Conservation (phyloP, 2,329 filamentous ascomycete genomes). For the Diaporthe citri region DNA sequence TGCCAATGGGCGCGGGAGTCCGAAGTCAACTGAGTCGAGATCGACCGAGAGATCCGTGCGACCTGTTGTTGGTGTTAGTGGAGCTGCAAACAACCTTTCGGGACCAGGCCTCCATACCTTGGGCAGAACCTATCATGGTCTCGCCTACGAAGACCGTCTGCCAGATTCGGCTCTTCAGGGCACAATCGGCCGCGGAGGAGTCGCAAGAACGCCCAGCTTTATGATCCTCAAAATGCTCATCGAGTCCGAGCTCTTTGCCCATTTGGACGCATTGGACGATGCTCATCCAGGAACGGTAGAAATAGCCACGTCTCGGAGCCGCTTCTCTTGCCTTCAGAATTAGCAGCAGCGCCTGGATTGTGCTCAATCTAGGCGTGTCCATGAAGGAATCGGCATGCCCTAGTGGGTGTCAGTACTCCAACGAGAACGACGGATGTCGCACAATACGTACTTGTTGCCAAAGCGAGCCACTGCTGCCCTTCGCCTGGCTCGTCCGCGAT, state of each 20-base stretch:
- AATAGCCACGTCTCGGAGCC: conserved; percentile 93
- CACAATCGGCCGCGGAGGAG: conserved; percentile 78
- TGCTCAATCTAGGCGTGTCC: conserved; percentile 90
- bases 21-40: conserved; percentile 81
- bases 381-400: conserved; percentile 94
- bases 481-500: conserved; percentile 86
- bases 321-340: conserved; percentile 92
- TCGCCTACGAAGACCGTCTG: conserved; percentile 89
- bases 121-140: conserved; percentile 91
- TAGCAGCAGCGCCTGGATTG: conserved; percentile 89
- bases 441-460: conserved; percentile 79
- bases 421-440: background rate
- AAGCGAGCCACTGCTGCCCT: conserved; percentile 91
- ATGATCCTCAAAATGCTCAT: conserved; percentile 88
- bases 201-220: conserved; percentile 78
- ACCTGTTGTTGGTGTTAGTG: conserved; percentile 58
- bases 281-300: conserved; percentile 97
- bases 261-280: conserved; percentile 93
- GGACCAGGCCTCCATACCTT: conserved; percentile 71
- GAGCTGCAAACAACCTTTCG: background rate
- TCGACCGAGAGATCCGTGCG: conserved; percentile 84
- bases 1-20: conserved; percentile 71
- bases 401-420: conserved; percentile 55
- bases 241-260: conserved; percentile 89
- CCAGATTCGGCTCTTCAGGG: conserved; percentile 89